These are phyloP conservation scores for Luzula sylvatica DNA, from an alignment of 176 grass and related monocot species.

Conservation along the genomic window DNA sequence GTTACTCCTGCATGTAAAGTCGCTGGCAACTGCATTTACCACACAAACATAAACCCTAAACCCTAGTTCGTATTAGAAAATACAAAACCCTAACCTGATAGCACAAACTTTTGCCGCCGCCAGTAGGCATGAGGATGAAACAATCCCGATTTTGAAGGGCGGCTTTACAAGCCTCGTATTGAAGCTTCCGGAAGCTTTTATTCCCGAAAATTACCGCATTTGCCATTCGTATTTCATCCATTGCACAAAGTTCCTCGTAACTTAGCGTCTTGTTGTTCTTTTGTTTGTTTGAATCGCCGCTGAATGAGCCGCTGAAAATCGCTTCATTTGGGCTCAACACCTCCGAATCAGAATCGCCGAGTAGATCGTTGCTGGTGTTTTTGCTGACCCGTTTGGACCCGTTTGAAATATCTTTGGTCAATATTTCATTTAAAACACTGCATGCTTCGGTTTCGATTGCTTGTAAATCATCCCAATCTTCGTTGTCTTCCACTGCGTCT, in stretches of 20 bases:
- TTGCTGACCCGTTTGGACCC: conserved; percentile 20
- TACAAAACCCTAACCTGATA: conserved; percentile 51
- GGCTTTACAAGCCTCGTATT: conserved; percentile 71
- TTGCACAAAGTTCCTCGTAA: conserved; percentile 44
- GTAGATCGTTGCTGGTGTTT: neutral
- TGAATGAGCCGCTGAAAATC: conserved; percentile 8
- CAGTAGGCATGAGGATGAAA: conserved; percentile 93
- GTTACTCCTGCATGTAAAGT: conserved; percentile 78
- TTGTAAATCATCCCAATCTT: conserved; percentile 81
- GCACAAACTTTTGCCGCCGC: conserved; percentile 89
- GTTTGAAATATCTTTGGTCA: conserved; percentile 24
- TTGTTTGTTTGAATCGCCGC: conserved; percentile 14
- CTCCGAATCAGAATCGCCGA: conserved; percentile 46
- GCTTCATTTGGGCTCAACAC: conserved; percentile 20
- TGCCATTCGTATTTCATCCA: conserved; percentile 58
- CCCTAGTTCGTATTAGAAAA: no score
- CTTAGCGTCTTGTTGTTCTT: conserved; percentile 21
- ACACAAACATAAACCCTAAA: neutral
- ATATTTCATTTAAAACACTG: conserved; percentile 58
- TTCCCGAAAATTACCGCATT: conserved; percentile 90
- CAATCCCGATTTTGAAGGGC: conserved; percentile 52
- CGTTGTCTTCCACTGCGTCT: conserved; percentile 37
- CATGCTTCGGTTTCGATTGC: conserved; percentile 77
- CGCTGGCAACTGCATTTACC: conserved; percentile 67
- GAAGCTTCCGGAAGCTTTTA: conserved; percentile 54